Evolutionary conservation across 2,329 filamentous ascomycete species (phyloP), one percentile per base, ranked within the genome.

Genomic region (Emydomyces testavorans): DNA sequence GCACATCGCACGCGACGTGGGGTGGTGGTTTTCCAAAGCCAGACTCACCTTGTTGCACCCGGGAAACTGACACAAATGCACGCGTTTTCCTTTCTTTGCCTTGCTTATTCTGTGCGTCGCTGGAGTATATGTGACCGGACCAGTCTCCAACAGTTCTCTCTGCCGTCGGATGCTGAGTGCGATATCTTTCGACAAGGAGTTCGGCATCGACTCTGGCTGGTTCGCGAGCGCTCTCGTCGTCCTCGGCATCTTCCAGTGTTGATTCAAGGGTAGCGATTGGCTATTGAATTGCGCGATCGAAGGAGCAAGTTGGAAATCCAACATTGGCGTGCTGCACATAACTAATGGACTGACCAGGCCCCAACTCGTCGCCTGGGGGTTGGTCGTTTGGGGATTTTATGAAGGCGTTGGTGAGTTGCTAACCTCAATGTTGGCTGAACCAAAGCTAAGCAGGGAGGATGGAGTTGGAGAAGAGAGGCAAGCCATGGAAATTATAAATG

Each of bases 1-100:
- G 7, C 29, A 18, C 26, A 20, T 21, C 34, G 4, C 21, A 29
- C 16, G 43, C 43, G 20, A 16, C 1, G 13, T 7, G 3, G 8
- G 11, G 7, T 21, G 16, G 18, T 37, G 24, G 3, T 29, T 24
- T 34, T 24, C n/a, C 37, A 3, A n/a, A 6, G 31, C 32, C 11
- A 56, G 65, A 39, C 46, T 50, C 52, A 71, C 69, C 64, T 73
- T 73, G 51, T 62, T 62, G 55, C 71, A 73, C 32, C 70, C 69
- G 13, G 67, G 67, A 50, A 61, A 70, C 49, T 70, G 63, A 54
- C 71, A 73, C 6, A 64, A 64, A 54, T 73, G 71, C 11, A 73
- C 71, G 44, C 69, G 66, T 57, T 73, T 73, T 24, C 71, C 71
- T 57, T 73, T 73, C 60, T 72, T 73, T 10, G 71, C 71, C 56